These are phyloP conservation scores for Tricholoma sp. DNA, from an alignment of 768 basidiomycete species.

Conservation along the genomic window DNA sequence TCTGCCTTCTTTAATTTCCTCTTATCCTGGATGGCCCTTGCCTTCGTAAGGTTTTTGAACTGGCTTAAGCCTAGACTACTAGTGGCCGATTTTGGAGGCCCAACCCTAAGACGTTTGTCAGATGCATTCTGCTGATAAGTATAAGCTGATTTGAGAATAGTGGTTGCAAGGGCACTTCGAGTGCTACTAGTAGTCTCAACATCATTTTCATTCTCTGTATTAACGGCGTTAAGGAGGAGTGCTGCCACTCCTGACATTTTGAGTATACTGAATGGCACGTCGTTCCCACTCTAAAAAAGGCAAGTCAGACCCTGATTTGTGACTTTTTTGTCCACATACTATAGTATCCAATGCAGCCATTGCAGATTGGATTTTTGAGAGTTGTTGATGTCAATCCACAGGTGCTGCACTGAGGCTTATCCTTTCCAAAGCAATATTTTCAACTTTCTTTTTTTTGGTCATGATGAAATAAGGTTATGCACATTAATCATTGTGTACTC, in stretches of 20 bases:
- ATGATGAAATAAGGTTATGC: background rate
- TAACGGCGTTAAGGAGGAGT: too few relatives aligned
- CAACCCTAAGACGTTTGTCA: background rate
- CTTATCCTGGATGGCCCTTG: too few relatives aligned
- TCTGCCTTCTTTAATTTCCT: too few relatives aligned
- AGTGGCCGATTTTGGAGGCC: background rate
- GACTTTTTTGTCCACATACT: background rate
- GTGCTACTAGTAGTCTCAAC: too few relatives aligned
- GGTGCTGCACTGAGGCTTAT: background rate
- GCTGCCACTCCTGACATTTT: too few relatives aligned
- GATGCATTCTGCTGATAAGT: too few relatives aligned
- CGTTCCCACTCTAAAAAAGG: too few relatives aligned
- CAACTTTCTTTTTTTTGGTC: background rate
- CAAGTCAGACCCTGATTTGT: too few relatives aligned
- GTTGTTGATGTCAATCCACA: background rate
- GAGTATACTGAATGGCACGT: too few relatives aligned
- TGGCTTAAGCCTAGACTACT: background rate
- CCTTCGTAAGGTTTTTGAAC: background rate
- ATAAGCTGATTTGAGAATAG: too few relatives aligned
- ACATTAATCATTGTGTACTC: background rate
- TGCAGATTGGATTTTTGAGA: background rate
- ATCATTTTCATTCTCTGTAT: too few relatives aligned
- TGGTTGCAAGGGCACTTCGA: too few relatives aligned
- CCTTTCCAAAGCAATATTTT: background rate
- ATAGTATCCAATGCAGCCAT: background rate